Evolutionary conservation across 257 asterid genomes (phyloP).

Genomic region (Nicotiana undulata): DNA sequence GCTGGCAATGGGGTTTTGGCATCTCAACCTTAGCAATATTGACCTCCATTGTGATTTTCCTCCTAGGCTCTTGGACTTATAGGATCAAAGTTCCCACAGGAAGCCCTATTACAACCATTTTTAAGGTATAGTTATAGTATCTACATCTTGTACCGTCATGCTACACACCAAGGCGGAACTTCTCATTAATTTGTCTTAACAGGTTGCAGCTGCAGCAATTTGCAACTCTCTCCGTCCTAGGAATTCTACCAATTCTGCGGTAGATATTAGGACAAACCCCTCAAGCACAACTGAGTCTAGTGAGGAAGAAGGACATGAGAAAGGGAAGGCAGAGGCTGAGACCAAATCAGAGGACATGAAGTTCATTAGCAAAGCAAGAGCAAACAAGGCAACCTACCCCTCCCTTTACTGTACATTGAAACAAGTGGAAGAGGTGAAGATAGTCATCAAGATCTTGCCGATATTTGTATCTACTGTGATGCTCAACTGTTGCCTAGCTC

Average conservation of each 20-base stretch:
- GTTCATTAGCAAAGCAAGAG: slow-evolving; percentile 39
- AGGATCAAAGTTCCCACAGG: slow-evolving; percentile 63
- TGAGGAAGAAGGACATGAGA: slow-evolving; percentile 11
- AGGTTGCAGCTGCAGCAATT: slow-evolving; percentile 56
- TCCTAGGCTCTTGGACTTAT: slow-evolving; percentile 60
- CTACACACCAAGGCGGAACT: neutral
- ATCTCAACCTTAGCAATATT: slow-evolving; percentile 53
- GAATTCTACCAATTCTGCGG: slow-evolving; percentile 14
- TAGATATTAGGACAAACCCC: slow-evolving; percentile 24
- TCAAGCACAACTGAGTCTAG: slow-evolving; percentile 20
- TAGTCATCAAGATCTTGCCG: slow-evolving; percentile 52
- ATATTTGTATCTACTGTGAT: slow-evolving; percentile 67
- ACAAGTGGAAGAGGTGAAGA: slow-evolving; percentile 62
- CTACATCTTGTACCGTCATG: neutral
- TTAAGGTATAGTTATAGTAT: slow-evolving; percentile 37
- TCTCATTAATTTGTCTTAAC: neutral
- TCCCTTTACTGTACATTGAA: slow-evolving; percentile 42
- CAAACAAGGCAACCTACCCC: slow-evolving; percentile 22
- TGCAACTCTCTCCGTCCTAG: slow-evolving; percentile 23
- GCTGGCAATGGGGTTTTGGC: slow-evolving; percentile 89
- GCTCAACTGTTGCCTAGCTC: slow-evolving; percentile 87
- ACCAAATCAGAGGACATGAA: slow-evolving; percentile 20
- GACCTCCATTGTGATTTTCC: slow-evolving; percentile 54
- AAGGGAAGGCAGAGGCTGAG: slow-evolving; percentile 13
- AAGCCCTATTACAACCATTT: slow-evolving; percentile 75